A percentile compares a stretch with the other conserved stretches of the same genome.
These are phyloP conservation scores for Alternaria gansuensis DNA, from an alignment of 2,329 filamentous ascomycete genomes.

Conservation along the genomic window DNA sequence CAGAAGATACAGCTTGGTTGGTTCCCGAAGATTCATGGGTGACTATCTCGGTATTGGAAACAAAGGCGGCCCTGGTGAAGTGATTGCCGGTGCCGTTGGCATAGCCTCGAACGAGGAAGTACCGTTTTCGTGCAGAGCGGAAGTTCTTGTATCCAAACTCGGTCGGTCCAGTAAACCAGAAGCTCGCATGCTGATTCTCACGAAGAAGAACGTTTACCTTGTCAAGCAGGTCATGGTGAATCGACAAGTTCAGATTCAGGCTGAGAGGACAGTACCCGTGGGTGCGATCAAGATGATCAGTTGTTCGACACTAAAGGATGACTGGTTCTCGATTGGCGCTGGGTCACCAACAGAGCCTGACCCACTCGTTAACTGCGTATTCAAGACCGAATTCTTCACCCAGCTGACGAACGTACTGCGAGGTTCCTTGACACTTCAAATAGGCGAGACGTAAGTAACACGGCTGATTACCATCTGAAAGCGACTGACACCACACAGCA, in stretches of 20 bases:
- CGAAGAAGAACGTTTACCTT: constrained; percentile 86
- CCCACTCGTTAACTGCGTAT: constrained; percentile 88
- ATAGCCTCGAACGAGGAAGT: constrained; percentile 76
- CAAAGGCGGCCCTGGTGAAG: constrained; percentile 77
- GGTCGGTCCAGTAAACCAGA: constrained; percentile 94
- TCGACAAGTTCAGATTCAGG: constrained; percentile 78
- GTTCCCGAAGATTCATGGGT: constrained; percentile 89
- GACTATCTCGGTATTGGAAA: constrained; percentile 94
- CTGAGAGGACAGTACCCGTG: constrained; percentile 83
- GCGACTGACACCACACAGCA: constrained; percentile 56
- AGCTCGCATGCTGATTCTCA: constrained; percentile 84
- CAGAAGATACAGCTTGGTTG: constrained; percentile 86
- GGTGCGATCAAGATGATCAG: constrained; percentile 90
- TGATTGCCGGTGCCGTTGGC: constrained; percentile 78
- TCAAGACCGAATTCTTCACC: constrained; percentile 98
- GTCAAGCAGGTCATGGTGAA: constrained; percentile 85
- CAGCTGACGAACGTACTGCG: constrained; percentile 84
- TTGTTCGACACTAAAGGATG: constrained; percentile 82
- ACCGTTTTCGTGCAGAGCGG: constrained; percentile 89
- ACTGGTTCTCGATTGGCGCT: constrained; percentile 94
- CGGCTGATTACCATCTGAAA: background rate
- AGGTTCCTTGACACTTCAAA: constrained; percentile 81
- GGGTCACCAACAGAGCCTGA: constrained; percentile 92
- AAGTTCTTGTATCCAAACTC: constrained; percentile 91
- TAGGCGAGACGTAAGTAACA: constrained; percentile 69